A percentile compares a stretch with the other conserved stretches of the same genome.
These are phyloP conservation scores for Colletotrichum sp. DNA, from an alignment of 2,329 filamentous ascomycete genomes.

Conservation along the genomic window DNA sequence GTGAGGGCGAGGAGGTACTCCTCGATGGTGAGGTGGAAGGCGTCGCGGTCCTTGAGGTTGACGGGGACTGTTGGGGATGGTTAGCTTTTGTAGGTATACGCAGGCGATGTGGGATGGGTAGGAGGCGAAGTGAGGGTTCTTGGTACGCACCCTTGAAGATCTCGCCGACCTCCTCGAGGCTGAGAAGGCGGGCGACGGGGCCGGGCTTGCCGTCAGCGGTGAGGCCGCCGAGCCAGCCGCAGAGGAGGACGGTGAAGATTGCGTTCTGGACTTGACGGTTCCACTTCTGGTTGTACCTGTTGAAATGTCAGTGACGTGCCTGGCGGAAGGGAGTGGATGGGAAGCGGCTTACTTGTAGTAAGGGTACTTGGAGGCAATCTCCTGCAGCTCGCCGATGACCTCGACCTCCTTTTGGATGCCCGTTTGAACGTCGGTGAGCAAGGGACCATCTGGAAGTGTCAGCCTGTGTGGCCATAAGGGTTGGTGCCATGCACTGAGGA, in stretches of 20 bases:
- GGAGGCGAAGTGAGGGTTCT: background rate
- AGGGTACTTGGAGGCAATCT: constrained; percentile 81
- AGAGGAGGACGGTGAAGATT: constrained; percentile 61
- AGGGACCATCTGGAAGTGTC: constrained; percentile 71
- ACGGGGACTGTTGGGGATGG: constrained; percentile 71
- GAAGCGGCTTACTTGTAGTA: constrained; percentile 81
- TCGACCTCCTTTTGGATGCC: constrained; percentile 74
- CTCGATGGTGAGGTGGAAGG: constrained; percentile 95
- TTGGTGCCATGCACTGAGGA: background rate
- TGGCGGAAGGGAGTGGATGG: background rate
- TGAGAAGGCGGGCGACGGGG: constrained; percentile 73
- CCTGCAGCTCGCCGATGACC: constrained; percentile 72
- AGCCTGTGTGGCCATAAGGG: constrained; percentile 52
- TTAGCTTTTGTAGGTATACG: background rate
- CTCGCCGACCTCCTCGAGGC: constrained; percentile 84
- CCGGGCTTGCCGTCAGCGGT: constrained; percentile 53
- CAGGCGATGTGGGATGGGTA: background rate
- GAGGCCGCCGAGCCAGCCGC: constrained; percentile 82
- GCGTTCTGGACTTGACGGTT: constrained; percentile 82
- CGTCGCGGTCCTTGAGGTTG: constrained; percentile 87
- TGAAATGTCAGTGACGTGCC: background rate
- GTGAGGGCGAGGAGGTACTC: constrained; percentile 94
- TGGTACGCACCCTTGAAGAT: constrained; percentile 69
- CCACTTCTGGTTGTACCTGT: constrained; percentile 84
- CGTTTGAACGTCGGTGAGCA: constrained; percentile 75